Percentiles rank a stretch among this genome's conserved stretches.
Conservation (phyloP, 768 basidiomycete species). For the Rhizopogon vulgaris region DNA sequence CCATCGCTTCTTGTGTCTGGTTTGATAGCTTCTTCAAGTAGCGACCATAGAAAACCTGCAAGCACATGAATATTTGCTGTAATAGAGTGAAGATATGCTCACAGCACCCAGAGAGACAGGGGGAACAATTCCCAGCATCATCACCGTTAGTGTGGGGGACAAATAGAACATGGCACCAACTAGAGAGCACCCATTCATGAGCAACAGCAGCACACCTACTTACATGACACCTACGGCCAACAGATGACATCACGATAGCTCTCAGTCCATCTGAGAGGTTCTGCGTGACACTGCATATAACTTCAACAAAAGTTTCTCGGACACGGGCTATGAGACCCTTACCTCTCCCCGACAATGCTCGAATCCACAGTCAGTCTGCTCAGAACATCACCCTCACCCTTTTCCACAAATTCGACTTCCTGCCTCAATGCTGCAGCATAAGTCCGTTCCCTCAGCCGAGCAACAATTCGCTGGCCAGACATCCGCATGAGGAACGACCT, state of each 20-base stretch:
- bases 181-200: slow-evolving; percentile 18
- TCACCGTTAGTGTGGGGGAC: slow-evolving; percentile 77
- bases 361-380: slow-evolving; percentile 89
- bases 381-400: slow-evolving; percentile 88
- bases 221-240: slow-evolving; percentile 61
- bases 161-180: slow-evolving; percentile 96
- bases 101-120: slow-evolving; percentile 84
- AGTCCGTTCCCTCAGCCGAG: slow-evolving; percentile 73
- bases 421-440: slow-evolving; percentile 81
- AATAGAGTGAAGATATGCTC: slow-evolving; percentile 18
- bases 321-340: slow-evolving; percentile 1
- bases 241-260: slow-evolving; percentile 88
- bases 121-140: slow-evolving; percentile 92
- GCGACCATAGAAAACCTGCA: slow-evolving; percentile 88
- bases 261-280: slow-evolving; percentile 77
- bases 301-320: neutral
- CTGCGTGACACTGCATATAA: slow-evolving; percentile 57
- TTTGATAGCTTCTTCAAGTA: slow-evolving; percentile 91
- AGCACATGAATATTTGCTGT: slow-evolving; percentile 6
- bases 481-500: slow-evolving; percentile 82
- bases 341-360: slow-evolving; percentile 92
- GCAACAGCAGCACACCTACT: neutral
- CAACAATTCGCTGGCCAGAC: slow-evolving; percentile 87
- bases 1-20: slow-evolving; percentile 89
- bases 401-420: slow-evolving; percentile 91